Percentiles rank a stretch among this genome's conserved stretches.
Conservation (phyloP, 169 alveolate genomes). For the Cryptosporidium felis region DNA sequence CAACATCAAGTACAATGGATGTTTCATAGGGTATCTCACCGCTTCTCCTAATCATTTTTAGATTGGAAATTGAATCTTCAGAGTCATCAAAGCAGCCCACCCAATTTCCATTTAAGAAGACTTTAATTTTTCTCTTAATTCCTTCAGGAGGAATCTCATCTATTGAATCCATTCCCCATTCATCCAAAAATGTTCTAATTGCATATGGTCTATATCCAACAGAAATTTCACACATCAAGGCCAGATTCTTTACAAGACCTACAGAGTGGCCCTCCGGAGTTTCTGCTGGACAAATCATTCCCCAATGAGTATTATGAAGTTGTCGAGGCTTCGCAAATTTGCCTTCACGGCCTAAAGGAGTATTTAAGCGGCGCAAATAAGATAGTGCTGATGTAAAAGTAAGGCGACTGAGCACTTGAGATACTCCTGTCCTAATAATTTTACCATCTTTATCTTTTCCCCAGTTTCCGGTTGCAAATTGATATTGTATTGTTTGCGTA, state of each 20-base stretch:
- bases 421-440: conserved; percentile 97
- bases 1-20: conserved; percentile 71
- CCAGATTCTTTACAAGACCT: conserved; percentile 99
- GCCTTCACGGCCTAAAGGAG: conserved; percentile 98
- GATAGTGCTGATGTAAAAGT: conserved; percentile 97
- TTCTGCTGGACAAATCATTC: conserved; percentile 99
- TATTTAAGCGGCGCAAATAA: conserved; percentile 98
- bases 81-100: conserved; percentile 91
- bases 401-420: conserved; percentile 95
- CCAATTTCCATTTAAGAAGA: conserved; percentile 97
- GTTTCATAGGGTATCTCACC: conserved; percentile 93
- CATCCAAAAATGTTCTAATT: conserved; percentile 87
- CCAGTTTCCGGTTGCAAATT: conserved; percentile 98
- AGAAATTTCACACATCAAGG: conserved; percentile 97
- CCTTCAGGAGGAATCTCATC: conserved; percentile 87
- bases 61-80: conserved; percentile 87
- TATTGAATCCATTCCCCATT: conserved; percentile 88
- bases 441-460: conserved; percentile 97
- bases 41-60: conserved; percentile 89
- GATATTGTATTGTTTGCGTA: conserved; percentile 90
- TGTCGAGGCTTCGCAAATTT: conserved; percentile 99
- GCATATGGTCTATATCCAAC: conserved; percentile 91
- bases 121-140: conserved; percentile 91
- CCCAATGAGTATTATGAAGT: conserved; percentile 99
- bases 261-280: conserved; percentile 99